A percentile compares a stretch with the other conserved stretches of the same genome.
These are phyloP conservation scores for Cymbidium sinense DNA, from an alignment of 106 monocot species.

Conservation along the genomic window DNA sequence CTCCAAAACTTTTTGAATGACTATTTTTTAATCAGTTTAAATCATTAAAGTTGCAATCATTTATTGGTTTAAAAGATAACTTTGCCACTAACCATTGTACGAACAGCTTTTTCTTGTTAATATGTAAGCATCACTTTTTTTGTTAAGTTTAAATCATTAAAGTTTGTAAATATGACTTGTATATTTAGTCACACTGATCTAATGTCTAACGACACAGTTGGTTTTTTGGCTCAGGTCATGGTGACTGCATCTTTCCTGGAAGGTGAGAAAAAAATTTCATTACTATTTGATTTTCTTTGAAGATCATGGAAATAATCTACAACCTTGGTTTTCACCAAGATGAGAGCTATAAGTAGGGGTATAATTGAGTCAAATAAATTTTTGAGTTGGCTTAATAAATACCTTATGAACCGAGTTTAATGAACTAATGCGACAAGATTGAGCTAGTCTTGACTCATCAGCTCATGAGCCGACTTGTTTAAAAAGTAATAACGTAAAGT, in stretches of 20 bases:
- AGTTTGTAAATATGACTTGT: not conserved
- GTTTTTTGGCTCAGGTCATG: slow-evolving; percentile 45
- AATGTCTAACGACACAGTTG: not conserved
- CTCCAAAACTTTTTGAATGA: not conserved
- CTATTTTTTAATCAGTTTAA: not conserved
- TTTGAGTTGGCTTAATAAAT: no score
- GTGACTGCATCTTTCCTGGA: slow-evolving; percentile 71
- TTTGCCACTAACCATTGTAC: not conserved
- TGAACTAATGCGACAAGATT: no score
- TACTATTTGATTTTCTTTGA: not conserved
- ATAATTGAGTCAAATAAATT: no score
- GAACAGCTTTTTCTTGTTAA: not conserved
- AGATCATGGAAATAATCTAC: not conserved
- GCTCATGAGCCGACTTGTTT: no score
- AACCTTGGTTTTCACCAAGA: not conserved
- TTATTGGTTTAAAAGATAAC: not conserved
- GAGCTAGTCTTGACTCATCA: no score
- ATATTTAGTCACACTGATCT: not conserved
- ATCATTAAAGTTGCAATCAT: no score
- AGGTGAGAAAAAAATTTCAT: slow-evolving; percentile 34
- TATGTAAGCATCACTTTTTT: not conserved
- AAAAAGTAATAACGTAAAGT: no score
- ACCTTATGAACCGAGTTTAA: no score
- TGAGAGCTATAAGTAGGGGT: not conserved
- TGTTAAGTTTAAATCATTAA: not conserved